Evolutionary conservation across 192 early-diverging fungal species (phyloP).

Genomic region (Umbelopsis sp.): DNA sequence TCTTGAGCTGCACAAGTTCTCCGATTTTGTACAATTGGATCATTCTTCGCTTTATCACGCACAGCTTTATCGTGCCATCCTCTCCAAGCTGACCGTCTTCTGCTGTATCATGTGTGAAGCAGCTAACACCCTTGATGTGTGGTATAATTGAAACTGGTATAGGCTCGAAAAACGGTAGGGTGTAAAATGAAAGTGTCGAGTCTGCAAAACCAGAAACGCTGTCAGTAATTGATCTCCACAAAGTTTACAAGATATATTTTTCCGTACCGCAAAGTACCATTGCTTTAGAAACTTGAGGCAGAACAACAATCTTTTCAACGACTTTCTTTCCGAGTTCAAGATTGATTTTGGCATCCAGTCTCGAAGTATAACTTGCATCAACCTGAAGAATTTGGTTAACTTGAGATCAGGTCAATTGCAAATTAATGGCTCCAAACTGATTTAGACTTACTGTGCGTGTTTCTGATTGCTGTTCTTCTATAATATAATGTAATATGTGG

Average conservation of each 20-base stretch:
- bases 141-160: slow-evolving; percentile 42
- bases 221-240: neutral
- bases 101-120: slow-evolving; percentile 56
- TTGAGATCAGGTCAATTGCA: neutral
- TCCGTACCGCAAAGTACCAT: slow-evolving; percentile 69
- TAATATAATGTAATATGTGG: slow-evolving; percentile 63
- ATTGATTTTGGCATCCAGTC: slow-evolving; percentile 46
- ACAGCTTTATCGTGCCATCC: slow-evolving; percentile 55
- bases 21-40: slow-evolving; percentile 52
- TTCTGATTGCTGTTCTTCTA: slow-evolving; percentile 46
- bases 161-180: slow-evolving; percentile 54
- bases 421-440: too few species aligned
- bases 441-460: slow-evolving; percentile 16
- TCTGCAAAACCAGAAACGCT: slow-evolving; percentile 47
- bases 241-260: neutral
- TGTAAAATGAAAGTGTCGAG: slow-evolving; percentile 65
- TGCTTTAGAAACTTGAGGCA: slow-evolving; percentile 65
- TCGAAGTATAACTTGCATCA: slow-evolving; percentile 31
- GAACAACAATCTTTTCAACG: slow-evolving; percentile 62
- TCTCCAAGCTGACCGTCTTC: slow-evolving; percentile 47
- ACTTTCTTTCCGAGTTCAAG: slow-evolving; percentile 63
- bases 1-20: slow-evolving; percentile 44
- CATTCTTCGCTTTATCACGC: slow-evolving; percentile 51
- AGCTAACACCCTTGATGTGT: slow-evolving; percentile 61
- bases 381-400: neutral